Conservation (phyloP, 2,329 filamentous ascomycete species). For the Aspergillus luchuensis region DNA sequence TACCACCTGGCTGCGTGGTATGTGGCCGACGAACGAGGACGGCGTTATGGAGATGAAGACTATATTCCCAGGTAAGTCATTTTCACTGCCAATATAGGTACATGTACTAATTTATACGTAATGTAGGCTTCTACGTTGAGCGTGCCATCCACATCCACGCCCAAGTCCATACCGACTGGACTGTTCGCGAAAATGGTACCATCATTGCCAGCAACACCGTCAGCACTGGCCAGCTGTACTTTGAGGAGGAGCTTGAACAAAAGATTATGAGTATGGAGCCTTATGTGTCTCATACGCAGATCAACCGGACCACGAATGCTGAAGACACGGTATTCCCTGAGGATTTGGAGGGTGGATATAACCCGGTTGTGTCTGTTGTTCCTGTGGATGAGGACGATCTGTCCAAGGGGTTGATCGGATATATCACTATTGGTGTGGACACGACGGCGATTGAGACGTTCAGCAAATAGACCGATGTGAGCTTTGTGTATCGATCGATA, state of each 20-base stretch:
- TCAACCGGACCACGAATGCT: conserved; percentile 40
- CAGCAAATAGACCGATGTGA: not conserved
- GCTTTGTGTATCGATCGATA: no score
- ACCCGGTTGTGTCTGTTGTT: conserved; percentile 35
- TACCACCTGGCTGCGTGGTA: conserved; percentile 49
- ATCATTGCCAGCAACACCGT: conserved; percentile 31
- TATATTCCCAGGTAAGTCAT: conserved; percentile 37
- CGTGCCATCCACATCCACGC: conserved; percentile 53
- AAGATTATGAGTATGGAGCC: conserved; percentile 40
- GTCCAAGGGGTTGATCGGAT: conserved; percentile 40
- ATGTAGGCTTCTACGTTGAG: conserved; percentile 43
- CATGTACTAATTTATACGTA: not conserved
- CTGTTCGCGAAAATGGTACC: conserved; percentile 29
- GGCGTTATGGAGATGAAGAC: conserved; percentile 53
- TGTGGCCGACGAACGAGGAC: conserved; percentile 47
- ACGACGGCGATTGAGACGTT: conserved; percentile 20
- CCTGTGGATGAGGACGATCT: conserved; percentile 38
- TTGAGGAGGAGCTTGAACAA: conserved; percentile 31
- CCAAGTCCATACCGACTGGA: conserved; percentile 42
- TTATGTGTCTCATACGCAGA: conserved; percentile 36
- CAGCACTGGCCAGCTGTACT: conserved; percentile 38
- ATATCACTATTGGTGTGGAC: conserved; percentile 41
- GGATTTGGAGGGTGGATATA: conserved; percentile 28
- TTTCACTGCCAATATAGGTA: not conserved
- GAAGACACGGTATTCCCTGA: conserved; percentile 14